Base-by-base conservation (phyloP, 495 filamentous ascomycete genomes). In the Lasiosphaeria hispida region DNA sequence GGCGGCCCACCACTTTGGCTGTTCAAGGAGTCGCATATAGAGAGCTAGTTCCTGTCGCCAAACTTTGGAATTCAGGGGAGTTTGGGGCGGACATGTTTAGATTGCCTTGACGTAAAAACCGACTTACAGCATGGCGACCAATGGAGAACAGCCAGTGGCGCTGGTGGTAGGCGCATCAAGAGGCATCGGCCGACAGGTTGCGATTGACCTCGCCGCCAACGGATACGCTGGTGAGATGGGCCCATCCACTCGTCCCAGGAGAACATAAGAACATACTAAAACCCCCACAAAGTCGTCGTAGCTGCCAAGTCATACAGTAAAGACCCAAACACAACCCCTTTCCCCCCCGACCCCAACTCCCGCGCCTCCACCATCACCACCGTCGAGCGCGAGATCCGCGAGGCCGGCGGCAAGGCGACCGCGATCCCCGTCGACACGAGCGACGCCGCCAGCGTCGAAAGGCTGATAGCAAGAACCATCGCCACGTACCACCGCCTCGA, bases 281-380 rank as follows among this genome's bases (percentile, higher is more conserved):
- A n/a, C n/a, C n/a, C 14, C 30, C 6, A 7, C 4, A 18, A 15
- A 95, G 91, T 94, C 51, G 85, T 92, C 61, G 81, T 93, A 10
- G 82, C 88, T 15, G 88, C 89, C n/a, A 94, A 92, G 69, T 87
- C 85, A 19, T 11, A 18, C 13, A 41, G 33, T 41, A 39, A 15
- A 14, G n/a, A 17, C 35, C 4, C 57, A 75, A 68, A 52, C 70
- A 73, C 35, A 64, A 0, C 61, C 5, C 83, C 87, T 4, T 92
- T 92, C 67, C 88, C 90, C 2, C 90, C 90, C 0, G 79, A 93
- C 64, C 90, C 91, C n/a, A 92, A 94, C 70, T 92, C 89, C 15
- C 68, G 72, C 1, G 64, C 80, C 35, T 93, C 90, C 36, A 96
- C 91, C 14, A 91, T 95, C 75, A 89, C 76, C 70, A 95, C 91